phyloP scores from a whole-genome alignment of 1,284 basidiomycete species.

The Rhizoctonia solani region DNA sequence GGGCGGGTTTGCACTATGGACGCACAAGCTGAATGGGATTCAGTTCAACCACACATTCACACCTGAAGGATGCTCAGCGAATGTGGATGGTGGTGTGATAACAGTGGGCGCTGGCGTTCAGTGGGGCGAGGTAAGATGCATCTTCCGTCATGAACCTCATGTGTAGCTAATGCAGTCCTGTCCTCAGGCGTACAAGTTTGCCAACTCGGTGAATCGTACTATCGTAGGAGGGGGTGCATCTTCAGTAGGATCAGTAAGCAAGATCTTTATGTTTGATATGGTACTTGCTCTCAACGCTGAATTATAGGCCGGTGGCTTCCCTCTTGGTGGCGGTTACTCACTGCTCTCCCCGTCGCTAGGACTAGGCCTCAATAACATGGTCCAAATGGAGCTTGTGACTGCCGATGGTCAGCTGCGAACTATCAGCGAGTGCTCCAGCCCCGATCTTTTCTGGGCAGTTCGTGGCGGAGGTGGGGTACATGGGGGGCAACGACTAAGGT shows the following conservation, averaged over 20 bases:
- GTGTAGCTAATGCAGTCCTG: not conserved
- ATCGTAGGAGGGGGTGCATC: not conserved
- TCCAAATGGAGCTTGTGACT: constrained; percentile 1
- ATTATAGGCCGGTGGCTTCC: not conserved
- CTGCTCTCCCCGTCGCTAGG: not conserved
- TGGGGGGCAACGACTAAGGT: constrained; percentile 3
- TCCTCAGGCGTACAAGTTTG: not conserved
- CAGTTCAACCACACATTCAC: constrained; percentile 25
- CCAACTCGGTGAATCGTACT: not conserved
- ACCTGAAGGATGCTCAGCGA: not conserved
- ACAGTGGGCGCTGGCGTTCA: not conserved
- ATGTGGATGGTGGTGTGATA: not conserved
- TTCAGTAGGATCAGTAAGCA: not conserved
- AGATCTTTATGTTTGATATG: not conserved
- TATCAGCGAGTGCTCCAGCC: not conserved
- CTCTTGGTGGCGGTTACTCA: not conserved
- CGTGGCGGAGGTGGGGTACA: constrained; percentile 32
- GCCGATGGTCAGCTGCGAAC: constrained; percentile 1
- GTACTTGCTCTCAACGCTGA: constrained; percentile 20
- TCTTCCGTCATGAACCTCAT: not conserved
- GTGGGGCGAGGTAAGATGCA: not conserved
- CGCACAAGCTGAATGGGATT: constrained; percentile 21
- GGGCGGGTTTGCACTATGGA: constrained; percentile 28
- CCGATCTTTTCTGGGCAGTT: constrained; percentile 36
- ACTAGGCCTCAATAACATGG: not conserved